Base-by-base conservation (phyloP, 2,329 filamentous ascomycete species). In the Phialophora tarda region DNA sequence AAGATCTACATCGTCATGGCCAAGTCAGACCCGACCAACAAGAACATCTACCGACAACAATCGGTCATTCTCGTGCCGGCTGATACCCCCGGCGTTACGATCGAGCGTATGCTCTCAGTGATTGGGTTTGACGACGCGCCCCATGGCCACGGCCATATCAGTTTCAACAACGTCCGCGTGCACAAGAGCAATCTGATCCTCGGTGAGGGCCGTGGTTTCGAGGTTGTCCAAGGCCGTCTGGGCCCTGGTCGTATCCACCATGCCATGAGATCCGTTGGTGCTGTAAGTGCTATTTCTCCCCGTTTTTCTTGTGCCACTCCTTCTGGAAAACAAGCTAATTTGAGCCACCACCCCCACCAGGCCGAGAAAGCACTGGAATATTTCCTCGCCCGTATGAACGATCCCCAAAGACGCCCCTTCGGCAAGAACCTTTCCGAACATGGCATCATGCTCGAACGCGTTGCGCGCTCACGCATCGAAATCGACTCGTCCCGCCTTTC, bases 61-160 rank as follows among this genome's bases (percentile, higher is more conserved):
- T 97, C 93, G 28, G 93, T 99, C 69, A 86, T 98, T 58, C 84
- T 98, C 30, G 95, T 98, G 17, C 92, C 93, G 1, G 87, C 91
- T 21, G 84, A 86, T 71, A 88, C 91, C 1, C 90, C 91, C 23
- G 95, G 95, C 64, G 90, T 98, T 75, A 96, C 88, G n/a, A 89
- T 98, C 73, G 87, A 97, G 80, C 89, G 95, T 73, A 97, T 97
- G 92, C 84, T 99, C 63, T 90, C 85, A 59, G 94, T 98, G 71
- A 97, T 96, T 79, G 95, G 95, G 65, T 98, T 93, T 81, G 95
- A 98, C 78, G 95, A 99, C 74, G 95, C 95, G n/a, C 95, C 95
- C 2, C 95, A 99, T 78, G 95, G 95, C 63, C 95, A 99, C 81
- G 95, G 93, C 53, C 94, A 99, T 79, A 88, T 99, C 76, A 86